Evolutionary conservation across 768 basidiomycete species (phyloP), one percentile per base, ranked within the genome.

Genomic region (Lepiota venenata): DNA sequence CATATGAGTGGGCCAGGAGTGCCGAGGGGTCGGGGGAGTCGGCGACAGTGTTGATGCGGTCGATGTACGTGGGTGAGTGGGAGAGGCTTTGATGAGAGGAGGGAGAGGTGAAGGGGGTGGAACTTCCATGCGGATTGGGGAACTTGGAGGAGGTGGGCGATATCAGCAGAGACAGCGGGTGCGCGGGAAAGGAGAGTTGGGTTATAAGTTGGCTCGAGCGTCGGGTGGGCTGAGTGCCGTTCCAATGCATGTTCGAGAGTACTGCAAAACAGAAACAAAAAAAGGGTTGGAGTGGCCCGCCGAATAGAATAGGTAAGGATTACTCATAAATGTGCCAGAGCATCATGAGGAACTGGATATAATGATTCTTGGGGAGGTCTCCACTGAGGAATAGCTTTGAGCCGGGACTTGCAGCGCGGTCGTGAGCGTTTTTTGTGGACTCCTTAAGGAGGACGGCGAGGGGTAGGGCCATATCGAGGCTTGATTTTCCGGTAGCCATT

Each of bases 261-360:
- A 54, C 85, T 85, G 61, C 32, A 18, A 11, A 22, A 5, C 25
- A 25, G 5, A 25, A 25, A n/a, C n/a, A n/a, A 25, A 5, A 25
- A 25, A 25, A 25, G 25, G 37, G 36, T 37, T 40, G 37, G n/a
- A 20, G 14, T 50, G 36, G 44, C 18, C 12, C 2, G 9, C 22
- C 10, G 57, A 41, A 40, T 2, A 39, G 2, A 37, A n/a, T n/a
- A n/a, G n/a, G n/a, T n/a, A n/a, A n/a, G n/a, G n/a, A n/a, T 68
- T 60, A 91, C 88, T 81, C 73, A 70, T 92, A 93, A 22, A 93
- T 71, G 60, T 88, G 79, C 83, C 86, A 91, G 20, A 92, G 79
- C 74, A 87, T 82, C 74, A 90, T 84, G 41, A 90, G 74, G 68
- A 83, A 87, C 45, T 79, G 76, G 14, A 83, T 69, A 65, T 91